Base-by-base conservation (phyloP, 257 asterid species). In the Penstemon barbatus region DNA sequence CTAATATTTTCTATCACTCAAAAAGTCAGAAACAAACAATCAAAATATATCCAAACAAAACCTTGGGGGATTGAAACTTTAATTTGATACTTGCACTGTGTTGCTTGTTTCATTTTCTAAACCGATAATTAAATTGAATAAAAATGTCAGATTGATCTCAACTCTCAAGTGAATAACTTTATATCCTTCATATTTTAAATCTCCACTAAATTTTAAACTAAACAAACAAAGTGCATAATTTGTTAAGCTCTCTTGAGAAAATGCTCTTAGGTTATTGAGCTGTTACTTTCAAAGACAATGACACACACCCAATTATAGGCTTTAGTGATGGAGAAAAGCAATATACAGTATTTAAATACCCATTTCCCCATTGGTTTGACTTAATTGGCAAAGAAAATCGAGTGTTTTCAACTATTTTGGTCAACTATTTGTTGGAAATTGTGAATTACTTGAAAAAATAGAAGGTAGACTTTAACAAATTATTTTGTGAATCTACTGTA, bases 281-380 rank as follows among this genome's bases (percentile, higher is more conserved):
- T 9, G 57, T 38, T 4, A 52, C 41, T 48, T 40, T 18, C 68
- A 64, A 51, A 50, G 69, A 75, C 25, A 75, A 68, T 56, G 75
- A 75, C 70, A 4, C 15, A 48, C 52, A 25, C 51, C 71, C 68
- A 69, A 74, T 63, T 56, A 62, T 57, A 45, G 68, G 62, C 51
- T 75, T 75, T 65, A 64, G 12, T 66, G 77, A 65, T 53, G 66
- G 39, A 56, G 61, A 76, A 71, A 65, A 59, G 73, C 52, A 66
- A 71, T 73, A 61, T 76, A 76, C 3, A 50, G 69, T 39, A 18
- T 4, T 40, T 25, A 1, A 52, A 56, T 62, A 9, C 38, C 68
- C 10, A 48, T 69, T 12, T 43, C 52, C 56, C 39, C 49, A 41
- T 70, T 69, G 63, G 10, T 63, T 58, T n/a, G 49, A 46, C 51